phyloP scores from a whole-genome alignment of 2,329 filamentous ascomycete genomes.

The Ceratocystis colombiana region DNA sequence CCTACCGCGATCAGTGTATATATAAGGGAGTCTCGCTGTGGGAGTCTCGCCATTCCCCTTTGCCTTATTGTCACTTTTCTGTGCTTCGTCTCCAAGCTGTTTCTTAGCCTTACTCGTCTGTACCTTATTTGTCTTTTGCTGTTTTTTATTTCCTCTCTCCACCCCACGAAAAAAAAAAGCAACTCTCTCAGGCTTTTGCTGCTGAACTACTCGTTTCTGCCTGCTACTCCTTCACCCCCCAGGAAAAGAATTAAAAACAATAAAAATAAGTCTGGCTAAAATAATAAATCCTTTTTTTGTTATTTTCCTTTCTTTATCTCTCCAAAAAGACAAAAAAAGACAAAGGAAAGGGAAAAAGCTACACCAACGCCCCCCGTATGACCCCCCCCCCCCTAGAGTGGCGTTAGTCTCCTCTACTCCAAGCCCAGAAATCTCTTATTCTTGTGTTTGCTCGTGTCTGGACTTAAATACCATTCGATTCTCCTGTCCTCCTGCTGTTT shows the following conservation, averaged over 20 bases:
- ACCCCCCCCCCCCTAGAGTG: background rate
- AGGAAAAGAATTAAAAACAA: background rate
- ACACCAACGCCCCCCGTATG: background rate
- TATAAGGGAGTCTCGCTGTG: too few relatives aligned
- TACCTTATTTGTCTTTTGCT: too few relatives aligned
- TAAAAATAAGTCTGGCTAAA: background rate
- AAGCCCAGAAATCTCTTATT: constrained; percentile 18
- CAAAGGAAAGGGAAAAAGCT: background rate
- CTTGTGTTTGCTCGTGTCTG: background rate
- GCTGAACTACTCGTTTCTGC: background rate
- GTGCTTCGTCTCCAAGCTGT: too few relatives aligned
- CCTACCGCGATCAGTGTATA: too few relatives aligned
- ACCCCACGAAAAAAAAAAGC: too few relatives aligned
- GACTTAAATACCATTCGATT: background rate
- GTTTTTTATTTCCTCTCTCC: too few relatives aligned
- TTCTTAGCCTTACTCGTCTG: too few relatives aligned
- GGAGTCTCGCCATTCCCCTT: too few relatives aligned
- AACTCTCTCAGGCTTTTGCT: too few relatives aligned
- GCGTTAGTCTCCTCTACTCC: constrained; percentile 16
- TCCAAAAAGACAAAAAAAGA: background rate
- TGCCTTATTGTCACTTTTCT: too few relatives aligned
- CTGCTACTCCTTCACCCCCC: background rate
- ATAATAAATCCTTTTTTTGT: background rate
- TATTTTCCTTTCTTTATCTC: background rate
- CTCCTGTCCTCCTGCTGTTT: background rate